Evolutionary conservation across 495 filamentous ascomycete species (phyloP).

Genomic region (Clavariopsis aquatica): DNA sequence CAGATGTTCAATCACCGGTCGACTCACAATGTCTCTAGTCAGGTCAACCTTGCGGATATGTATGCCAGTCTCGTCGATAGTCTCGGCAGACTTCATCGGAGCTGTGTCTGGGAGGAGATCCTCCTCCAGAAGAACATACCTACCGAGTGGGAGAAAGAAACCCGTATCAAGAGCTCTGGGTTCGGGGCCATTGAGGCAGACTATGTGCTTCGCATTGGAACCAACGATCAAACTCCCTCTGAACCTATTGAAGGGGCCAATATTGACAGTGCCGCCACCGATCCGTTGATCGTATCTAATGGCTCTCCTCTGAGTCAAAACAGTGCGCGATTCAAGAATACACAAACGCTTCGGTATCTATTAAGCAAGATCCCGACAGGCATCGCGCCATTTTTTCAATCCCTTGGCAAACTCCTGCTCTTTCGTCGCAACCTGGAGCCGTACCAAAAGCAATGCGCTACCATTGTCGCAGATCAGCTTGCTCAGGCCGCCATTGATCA

Average conservation of each 20-base stretch:
- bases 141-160: slow-evolving; percentile 65
- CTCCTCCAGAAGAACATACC: slow-evolving; percentile 67
- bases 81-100: slow-evolving; percentile 73
- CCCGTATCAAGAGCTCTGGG: slow-evolving; percentile 40
- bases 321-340: slow-evolving; percentile 72
- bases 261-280: slow-evolving; percentile 4
- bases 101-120: slow-evolving; percentile 81
- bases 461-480: slow-evolving; percentile 73
- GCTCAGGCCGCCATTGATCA: slow-evolving; percentile 70
- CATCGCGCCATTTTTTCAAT: slow-evolving; percentile 75
- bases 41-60: slow-evolving; percentile 77
- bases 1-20: slow-evolving; percentile 63
- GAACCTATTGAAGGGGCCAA: slow-evolving; percentile 13
- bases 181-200: slow-evolving; percentile 40
- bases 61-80: slow-evolving; percentile 67
- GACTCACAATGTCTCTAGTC: slow-evolving; percentile 61
- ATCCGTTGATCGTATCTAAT: neutral
- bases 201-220: slow-evolving; percentile 31
- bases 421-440: slow-evolving; percentile 67
- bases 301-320: slow-evolving; percentile 29
- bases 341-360: slow-evolving; percentile 69
- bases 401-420: slow-evolving; percentile 75
- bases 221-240: slow-evolving; percentile 6
- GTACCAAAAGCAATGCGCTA: slow-evolving; percentile 65
- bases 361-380: slow-evolving; percentile 71